phyloP scores from a whole-genome alignment of 495 filamentous ascomycete genomes.

The Chlorociboria aeruginascens region DNA sequence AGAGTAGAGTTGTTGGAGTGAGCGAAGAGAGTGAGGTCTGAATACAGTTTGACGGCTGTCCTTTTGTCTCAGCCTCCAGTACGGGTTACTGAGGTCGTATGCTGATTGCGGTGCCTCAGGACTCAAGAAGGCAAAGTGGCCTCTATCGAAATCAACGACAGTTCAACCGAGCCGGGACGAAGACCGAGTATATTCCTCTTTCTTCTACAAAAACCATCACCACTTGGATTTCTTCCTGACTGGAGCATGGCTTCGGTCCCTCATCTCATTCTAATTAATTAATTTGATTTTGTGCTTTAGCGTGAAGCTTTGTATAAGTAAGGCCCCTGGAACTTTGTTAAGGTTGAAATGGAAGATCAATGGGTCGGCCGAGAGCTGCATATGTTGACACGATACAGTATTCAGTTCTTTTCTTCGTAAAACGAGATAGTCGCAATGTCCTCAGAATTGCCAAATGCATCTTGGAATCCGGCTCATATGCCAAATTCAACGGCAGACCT shows the following conservation, averaged over 20 bases:
- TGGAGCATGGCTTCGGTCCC: conserved; percentile 2
- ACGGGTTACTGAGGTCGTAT: too few relatives aligned
- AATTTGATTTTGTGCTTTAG: conserved; percentile 16
- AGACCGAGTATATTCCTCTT: neutral
- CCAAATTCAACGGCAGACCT: conserved; percentile 29
- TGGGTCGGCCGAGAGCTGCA: neutral
- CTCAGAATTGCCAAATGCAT: conserved; percentile 19
- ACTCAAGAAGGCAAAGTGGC: too few relatives aligned
- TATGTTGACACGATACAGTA: conserved; percentile 12
- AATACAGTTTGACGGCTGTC: too few relatives aligned
- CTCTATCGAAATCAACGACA: too few relatives aligned
- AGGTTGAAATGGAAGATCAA: neutral
- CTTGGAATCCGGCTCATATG: conserved; percentile 45
- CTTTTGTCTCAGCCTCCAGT: too few relatives aligned
- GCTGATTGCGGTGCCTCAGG: too few relatives aligned
- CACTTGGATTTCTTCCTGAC: neutral
- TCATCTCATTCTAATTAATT: conserved; percentile 1
- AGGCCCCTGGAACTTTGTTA: neutral
- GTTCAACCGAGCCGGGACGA: neutral
- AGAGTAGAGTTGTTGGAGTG: neutral
- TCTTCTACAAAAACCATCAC: neutral
- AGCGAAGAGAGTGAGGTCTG: too few relatives aligned
- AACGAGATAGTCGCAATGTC: conserved; percentile 12
- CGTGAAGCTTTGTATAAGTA: conserved; percentile 16
- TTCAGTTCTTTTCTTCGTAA: conserved; percentile 11